These are phyloP conservation scores for Leptomonas pyrrhocoris DNA, from an alignment of 208 protist genomes.

Conservation along the genomic window DNA sequence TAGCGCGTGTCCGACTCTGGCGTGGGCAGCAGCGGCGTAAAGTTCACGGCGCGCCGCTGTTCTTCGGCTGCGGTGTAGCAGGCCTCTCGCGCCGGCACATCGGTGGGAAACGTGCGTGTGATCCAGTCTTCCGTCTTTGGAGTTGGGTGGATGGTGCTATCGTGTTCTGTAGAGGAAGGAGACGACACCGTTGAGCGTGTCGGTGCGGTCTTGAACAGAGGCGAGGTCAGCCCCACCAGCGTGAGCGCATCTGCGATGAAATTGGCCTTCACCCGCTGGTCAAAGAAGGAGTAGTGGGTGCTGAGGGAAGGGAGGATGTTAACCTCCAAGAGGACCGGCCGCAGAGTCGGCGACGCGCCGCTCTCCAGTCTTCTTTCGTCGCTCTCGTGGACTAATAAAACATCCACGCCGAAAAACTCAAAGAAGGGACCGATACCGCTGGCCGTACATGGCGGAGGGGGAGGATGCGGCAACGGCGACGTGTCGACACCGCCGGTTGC, in stretches of 20 bases:
- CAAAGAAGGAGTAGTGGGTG: constrained; percentile 77
- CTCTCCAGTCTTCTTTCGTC: neutral
- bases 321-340: constrained; percentile 80
- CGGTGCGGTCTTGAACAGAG: constrained; percentile 5
- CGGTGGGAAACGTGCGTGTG: constrained; percentile 1
- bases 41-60: constrained; percentile 34
- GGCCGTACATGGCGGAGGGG: constrained; percentile 22
- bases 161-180: neutral
- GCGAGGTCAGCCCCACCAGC: constrained; percentile 72
- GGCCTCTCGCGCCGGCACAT: constrained; percentile 31
- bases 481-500: neutral
- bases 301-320: constrained; percentile 90
- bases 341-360: neutral
- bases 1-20: constrained; percentile 40
- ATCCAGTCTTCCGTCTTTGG: neutral
- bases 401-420: constrained; percentile 88
- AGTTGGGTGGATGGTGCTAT: neutral
- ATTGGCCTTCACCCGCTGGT: constrained; percentile 84
- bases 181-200: no score
- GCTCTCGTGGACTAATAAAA: constrained; percentile 46
- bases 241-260: constrained; percentile 81
- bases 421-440: constrained; percentile 62
- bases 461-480: neutral
- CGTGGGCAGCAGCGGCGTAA: constrained; percentile 53
- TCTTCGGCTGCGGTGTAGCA: constrained; percentile 68